phyloP scores from a whole-genome alignment of 2,329 filamentous ascomycete genomes.

The Penicillium concentricum region DNA sequence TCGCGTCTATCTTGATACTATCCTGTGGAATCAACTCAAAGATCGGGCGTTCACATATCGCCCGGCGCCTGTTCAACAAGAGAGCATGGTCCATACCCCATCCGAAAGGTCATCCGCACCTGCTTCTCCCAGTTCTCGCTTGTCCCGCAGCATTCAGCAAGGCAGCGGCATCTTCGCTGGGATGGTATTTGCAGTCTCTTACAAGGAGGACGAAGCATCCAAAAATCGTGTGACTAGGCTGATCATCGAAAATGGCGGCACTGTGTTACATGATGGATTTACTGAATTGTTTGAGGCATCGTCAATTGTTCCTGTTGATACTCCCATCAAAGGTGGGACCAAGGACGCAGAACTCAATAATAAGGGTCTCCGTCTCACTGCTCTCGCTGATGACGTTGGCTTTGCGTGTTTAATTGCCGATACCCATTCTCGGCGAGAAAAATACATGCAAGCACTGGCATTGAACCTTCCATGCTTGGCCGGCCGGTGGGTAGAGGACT shows the following conservation, averaged over 20 bases:
- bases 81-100: slow-evolving; percentile 36
- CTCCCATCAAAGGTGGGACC: slow-evolving; percentile 28
- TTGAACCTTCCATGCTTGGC: slow-evolving; percentile 84
- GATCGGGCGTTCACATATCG: slow-evolving; percentile 39
- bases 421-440: slow-evolving; percentile 78
- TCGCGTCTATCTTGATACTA: slow-evolving; percentile 47
- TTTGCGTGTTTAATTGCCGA: slow-evolving; percentile 88
- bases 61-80: slow-evolving; percentile 16
- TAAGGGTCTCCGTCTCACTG: slow-evolving; percentile 53
- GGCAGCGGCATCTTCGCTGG: slow-evolving; percentile 62
- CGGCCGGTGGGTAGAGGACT: slow-evolving; percentile 75
- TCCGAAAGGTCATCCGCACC: slow-evolving; percentile 41
- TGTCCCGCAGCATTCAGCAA: slow-evolving; percentile 41
- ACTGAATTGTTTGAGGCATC: slow-evolving; percentile 69
- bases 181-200: slow-evolving; percentile 87
- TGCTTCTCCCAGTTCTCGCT: slow-evolving; percentile 51
- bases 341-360: slow-evolving; percentile 16
- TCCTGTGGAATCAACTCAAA: slow-evolving; percentile 47
- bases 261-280: slow-evolving; percentile 71
- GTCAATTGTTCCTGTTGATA: slow-evolving; percentile 29
- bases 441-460: slow-evolving; percentile 92
- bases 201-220: slow-evolving; percentile 57
- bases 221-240: slow-evolving; percentile 59
- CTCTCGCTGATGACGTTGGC: slow-evolving; percentile 56
- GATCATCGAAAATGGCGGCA: slow-evolving; percentile 71